A percentile compares a stretch with the other conserved stretches of the same genome.
Conservation (phyloP, 331 rosid genomes). For the Dryas integrifolia region DNA sequence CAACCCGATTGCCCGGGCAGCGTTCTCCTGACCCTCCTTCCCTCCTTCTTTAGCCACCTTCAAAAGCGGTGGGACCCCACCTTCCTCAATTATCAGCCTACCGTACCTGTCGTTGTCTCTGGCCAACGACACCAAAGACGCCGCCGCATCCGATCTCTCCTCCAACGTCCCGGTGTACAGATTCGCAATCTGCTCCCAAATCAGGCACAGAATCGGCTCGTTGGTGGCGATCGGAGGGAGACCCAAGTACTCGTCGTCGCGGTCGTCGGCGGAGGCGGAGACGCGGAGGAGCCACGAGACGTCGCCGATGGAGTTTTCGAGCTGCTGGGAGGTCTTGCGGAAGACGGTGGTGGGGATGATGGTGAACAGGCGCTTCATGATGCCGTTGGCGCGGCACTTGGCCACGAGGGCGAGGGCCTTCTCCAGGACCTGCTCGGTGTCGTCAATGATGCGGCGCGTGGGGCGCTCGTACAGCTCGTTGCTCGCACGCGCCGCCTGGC, state of each 20-base stretch:
- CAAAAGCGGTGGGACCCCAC: constrained; percentile 56
- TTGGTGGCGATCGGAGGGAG: constrained; percentile 70
- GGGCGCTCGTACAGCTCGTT: constrained; percentile 73
- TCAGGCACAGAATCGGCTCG: constrained; percentile 65
- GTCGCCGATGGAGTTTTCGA: constrained; percentile 67
- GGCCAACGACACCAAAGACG: constrained; percentile 59
- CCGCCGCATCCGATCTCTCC: constrained; percentile 63
- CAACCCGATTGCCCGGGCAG: constrained; percentile 56
- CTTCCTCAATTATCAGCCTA: constrained; percentile 63
- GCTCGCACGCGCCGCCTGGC: constrained; percentile 67
- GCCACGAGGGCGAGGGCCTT: constrained; percentile 52
- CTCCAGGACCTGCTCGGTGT: constrained; percentile 66
- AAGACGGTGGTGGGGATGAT: constrained; percentile 58
- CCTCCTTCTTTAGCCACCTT: constrained; percentile 60
- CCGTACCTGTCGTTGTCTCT: constrained; percentile 67
- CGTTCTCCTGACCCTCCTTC: constrained; percentile 60
- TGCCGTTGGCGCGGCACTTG: constrained; percentile 55
- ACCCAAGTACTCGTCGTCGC: constrained; percentile 62
- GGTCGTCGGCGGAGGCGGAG: constrained; percentile 55
- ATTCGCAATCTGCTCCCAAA: constrained; percentile 66
- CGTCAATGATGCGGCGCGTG: constrained; percentile 68
- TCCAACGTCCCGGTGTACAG: constrained; percentile 46
- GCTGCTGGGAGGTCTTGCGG: constrained; percentile 46
- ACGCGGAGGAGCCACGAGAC: constrained; percentile 73
- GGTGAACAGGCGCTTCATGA: constrained; percentile 62